Evolutionary conservation across 345 rosid species (phyloP), one percentile per base, ranked within the genome.

Genomic region (Geranium brycei): DNA sequence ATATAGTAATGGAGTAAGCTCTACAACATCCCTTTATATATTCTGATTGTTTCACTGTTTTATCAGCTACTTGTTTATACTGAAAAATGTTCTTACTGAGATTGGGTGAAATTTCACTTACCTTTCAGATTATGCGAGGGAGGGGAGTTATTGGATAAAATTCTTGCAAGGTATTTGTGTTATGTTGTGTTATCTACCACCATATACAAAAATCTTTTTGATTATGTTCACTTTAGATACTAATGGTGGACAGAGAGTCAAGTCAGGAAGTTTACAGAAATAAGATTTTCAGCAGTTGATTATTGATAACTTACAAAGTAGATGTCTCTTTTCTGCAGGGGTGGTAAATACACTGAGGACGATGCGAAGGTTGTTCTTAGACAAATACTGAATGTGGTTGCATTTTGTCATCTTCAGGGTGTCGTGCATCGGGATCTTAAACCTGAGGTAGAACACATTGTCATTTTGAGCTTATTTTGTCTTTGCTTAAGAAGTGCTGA

Each of bases 381-480:
- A 66, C 97, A 93, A 66, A 90, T 93, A 73, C 76, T 93, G 64
- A 87, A 80, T 76, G 89, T 93, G 75, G 96, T 90, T 70, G 81
- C 97, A 0, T 93, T 90, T 80, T 92, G 95, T 72, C 98, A 92
- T 77, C 93, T 92, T 13, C 98, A 92, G 68, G 98, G 98, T 56
- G 98, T 93, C 71, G 97, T 90, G 62, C 99, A 93, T 59, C 84
- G 99, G 62, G 99, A 93, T 82, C 91, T 93, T 41, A 93, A 93
- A 80, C 99, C 97, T 17, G 99, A 93, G 99, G 99, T 89, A 61
- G 70, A 70, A 58, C 59, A 32, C 13, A 19, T 68, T 59, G 30
- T 53, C 55, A 59, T 57, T 30, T 51, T 7, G 30, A 14, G 18
- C 17, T 38, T 3, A 8, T 17, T 17, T 3, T 59, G 12, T 18